These are phyloP conservation scores for Ramaria sp. DNA, from an alignment of 768 basidiomycete genomes.

Conservation along the genomic window DNA sequence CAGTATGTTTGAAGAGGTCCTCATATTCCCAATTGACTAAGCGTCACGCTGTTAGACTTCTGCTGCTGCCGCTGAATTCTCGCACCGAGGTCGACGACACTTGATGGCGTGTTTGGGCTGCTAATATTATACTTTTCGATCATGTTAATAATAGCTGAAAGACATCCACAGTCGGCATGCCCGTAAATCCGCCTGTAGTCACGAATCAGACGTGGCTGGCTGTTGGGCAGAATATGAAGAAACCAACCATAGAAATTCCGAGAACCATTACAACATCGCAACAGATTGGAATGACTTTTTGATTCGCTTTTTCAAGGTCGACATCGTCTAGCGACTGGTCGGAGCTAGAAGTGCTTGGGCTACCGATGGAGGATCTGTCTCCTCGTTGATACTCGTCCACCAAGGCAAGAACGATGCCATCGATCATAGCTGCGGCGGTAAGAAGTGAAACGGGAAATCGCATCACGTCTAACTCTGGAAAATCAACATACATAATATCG, in stretches of 20 bases:
- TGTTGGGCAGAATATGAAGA: not conserved
- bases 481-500: not conserved
- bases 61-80: too few relatives aligned
- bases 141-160: too few relatives aligned
- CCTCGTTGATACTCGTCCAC: slow-evolving; percentile 20
- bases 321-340: not conserved
- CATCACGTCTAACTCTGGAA: slow-evolving; percentile 41
- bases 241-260: not conserved
- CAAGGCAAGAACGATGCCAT: slow-evolving; percentile 31
- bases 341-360: not conserved
- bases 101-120: too few relatives aligned
- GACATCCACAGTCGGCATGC: too few relatives aligned
- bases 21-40: too few relatives aligned
- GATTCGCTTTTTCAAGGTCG: not conserved
- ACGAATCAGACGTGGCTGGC: too few relatives aligned
- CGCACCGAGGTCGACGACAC: too few relatives aligned
- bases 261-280: not conserved
- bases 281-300: not conserved
- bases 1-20: too few relatives aligned
- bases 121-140: too few relatives aligned
- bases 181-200: too few relatives aligned
- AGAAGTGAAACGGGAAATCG: slow-evolving; percentile 42
- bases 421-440: slow-evolving; percentile 40
- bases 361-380: not conserved
- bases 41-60: too few relatives aligned